Percentiles rank a stretch among this genome's conserved stretches.
These are phyloP conservation scores for Kalmusia sp. DNA, from an alignment of 2,329 filamentous ascomycete species.

Conservation along the genomic window DNA sequence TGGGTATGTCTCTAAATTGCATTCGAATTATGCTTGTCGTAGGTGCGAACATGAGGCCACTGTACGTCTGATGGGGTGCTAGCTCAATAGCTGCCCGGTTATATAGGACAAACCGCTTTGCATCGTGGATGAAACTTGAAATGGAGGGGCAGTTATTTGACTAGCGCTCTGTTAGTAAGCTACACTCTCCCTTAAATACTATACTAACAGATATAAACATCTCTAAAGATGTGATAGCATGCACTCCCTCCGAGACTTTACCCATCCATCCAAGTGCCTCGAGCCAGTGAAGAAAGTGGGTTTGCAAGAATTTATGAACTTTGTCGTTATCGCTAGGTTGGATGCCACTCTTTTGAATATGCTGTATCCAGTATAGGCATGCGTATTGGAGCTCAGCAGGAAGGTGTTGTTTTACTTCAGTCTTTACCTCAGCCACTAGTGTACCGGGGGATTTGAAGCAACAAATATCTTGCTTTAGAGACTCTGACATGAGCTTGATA, in stretches of 20 bases:
- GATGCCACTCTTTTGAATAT: constrained; percentile 3
- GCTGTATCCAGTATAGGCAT: constrained; percentile 38
- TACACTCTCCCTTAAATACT: too few species aligned
- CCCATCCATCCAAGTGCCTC: constrained; percentile 50
- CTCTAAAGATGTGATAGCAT: constrained; percentile 21
- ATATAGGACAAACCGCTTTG: constrained; percentile 43
- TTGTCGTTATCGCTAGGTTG: constrained; percentile 28
- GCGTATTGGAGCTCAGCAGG: constrained; percentile 35
- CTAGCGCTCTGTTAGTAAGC: too few species aligned
- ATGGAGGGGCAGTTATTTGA: constrained; percentile 14
- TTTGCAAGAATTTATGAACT: constrained; percentile 45
- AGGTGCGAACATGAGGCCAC: too few species aligned
- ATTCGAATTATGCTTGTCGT: too few species aligned
- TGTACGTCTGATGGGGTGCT: too few species aligned
- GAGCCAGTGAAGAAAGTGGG: constrained; percentile 54
- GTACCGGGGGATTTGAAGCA: constrained; percentile 32
- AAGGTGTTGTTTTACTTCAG: constrained; percentile 1
- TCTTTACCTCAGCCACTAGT: neutral
- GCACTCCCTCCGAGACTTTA: constrained; percentile 23
- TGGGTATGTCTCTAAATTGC: too few species aligned
- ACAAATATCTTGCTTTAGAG: constrained; percentile 45
- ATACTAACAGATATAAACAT: constrained; percentile 4
- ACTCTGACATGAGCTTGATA: constrained; percentile 37
- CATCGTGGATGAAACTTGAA: constrained; percentile 34
- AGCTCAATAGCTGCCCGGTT: too few species aligned